Evolutionary conservation across 208 protist species (phyloP).

Genomic region (Leptomonas pyrrhocoris): DNA sequence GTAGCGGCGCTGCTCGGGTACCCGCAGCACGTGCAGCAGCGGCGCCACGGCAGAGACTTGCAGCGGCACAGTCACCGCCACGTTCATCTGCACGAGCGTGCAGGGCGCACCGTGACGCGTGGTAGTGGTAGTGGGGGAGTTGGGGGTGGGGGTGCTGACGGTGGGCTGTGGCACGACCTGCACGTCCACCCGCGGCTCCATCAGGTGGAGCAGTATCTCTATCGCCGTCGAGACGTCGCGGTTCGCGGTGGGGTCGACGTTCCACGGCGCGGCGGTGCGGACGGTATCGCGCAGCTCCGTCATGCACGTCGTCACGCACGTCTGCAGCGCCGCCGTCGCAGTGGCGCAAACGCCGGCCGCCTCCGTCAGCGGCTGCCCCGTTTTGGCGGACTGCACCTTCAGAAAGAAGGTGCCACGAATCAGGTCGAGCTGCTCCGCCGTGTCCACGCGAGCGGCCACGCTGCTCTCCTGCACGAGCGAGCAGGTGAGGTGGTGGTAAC

Average conservation of each 20-base stretch:
- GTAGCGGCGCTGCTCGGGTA: conserved; percentile 39
- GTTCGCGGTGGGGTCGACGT: conserved; percentile 29
- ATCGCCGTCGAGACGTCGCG: conserved; percentile 42
- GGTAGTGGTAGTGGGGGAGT: no score
- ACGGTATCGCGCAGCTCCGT: conserved; percentile 21
- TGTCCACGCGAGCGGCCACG: conserved; percentile 30
- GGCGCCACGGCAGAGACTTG: conserved; percentile 45
- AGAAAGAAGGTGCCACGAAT: conserved; percentile 38
- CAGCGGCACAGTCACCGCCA: conserved; percentile 37
- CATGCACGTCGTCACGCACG: conserved; percentile 25
- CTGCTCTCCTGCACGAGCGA: conserved; percentile 37
- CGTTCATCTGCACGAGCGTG: conserved; percentile 32
- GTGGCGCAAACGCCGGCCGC: conserved; percentile 15
- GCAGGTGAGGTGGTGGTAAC: conserved; percentile 31
- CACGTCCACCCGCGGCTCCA: conserved; percentile 37
- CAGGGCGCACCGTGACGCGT: conserved; percentile 6
- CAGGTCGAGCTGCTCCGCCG: conserved; percentile 41
- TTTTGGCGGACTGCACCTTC: conserved; percentile 17
- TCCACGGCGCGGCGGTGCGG: conserved; percentile 45
- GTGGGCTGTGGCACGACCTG: conserved; percentile 12
- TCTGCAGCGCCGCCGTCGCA: conserved; percentile 27
- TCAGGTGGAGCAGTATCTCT: conserved; percentile 51
- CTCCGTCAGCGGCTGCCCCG: conserved; percentile 26
- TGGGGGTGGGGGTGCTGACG: no score
- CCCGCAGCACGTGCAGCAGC: conserved; percentile 38